phyloP scores from a whole-genome alignment of 306 rosid genomes.

The Casuarina glauca region DNA sequence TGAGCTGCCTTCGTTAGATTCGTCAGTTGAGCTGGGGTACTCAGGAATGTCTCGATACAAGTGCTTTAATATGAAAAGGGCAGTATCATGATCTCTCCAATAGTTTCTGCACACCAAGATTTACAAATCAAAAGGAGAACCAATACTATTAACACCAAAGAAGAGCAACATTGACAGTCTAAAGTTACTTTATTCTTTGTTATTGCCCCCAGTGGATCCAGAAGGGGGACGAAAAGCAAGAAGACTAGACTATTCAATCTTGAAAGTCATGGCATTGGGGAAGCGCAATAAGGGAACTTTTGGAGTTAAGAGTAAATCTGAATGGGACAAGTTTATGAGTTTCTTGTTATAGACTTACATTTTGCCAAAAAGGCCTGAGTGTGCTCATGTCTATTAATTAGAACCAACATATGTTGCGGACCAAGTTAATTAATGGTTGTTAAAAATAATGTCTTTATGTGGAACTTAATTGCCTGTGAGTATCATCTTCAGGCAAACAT shows the following conservation, averaged over 20 bases:
- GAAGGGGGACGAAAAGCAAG: not conserved
- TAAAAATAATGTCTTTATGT: no score
- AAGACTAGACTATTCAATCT: not conserved
- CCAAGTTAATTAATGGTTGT: no score
- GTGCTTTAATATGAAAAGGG: slow-evolving; percentile 82
- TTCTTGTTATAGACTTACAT: no score
- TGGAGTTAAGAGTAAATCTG: no score
- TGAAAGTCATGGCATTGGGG: not conserved
- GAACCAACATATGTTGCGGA: no score
- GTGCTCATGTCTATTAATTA: no score
- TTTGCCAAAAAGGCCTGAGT: no score
- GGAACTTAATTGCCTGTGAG: no score
- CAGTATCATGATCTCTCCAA: slow-evolving; percentile 95
- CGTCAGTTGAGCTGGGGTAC: slow-evolving; percentile 35
- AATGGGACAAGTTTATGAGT: no score
- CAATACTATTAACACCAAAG: not conserved
- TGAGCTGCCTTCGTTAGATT: slow-evolving; percentile 28
- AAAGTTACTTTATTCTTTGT: not conserved
- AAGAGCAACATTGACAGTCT: not conserved
- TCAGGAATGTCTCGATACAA: slow-evolving; percentile 63
- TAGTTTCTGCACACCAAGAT: slow-evolving; percentile 63
- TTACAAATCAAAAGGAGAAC: not conserved
- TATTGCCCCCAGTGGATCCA: not conserved
- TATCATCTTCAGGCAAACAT: no score
- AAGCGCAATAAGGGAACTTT: not conserved